Base-by-base conservation (phyloP, 257 asterid species). In the Nicotiana obtusifolia region DNA sequence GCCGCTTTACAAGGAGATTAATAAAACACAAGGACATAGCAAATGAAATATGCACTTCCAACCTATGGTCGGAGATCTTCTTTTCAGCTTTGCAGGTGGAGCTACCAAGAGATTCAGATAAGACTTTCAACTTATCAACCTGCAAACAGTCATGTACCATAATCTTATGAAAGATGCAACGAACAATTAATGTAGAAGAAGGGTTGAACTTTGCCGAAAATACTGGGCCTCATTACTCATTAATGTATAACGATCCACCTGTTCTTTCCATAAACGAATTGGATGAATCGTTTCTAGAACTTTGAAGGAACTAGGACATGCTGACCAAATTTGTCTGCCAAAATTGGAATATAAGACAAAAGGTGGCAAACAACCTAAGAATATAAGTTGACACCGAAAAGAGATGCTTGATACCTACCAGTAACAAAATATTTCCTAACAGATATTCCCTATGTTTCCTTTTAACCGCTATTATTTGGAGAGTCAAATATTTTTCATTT, bases 41-140 rank as follows among this genome's bases (percentile, higher is more conserved):
- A 73, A 22, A 15, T 47, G 61, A 47, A 47, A 47, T 47, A 47
- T 20, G 17, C 22, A 73, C 61, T 47, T 44, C 78, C 22, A 47
- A 95, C 99, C 96, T 90, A 89, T 82, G 87, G 81, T 95, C 99
- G 16, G 92, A 86, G 81, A 95, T 91, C 89, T 97, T 98, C 90
- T 92, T 95, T 90, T 92, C 97, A 83, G 98, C 85, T 88, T 93
- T 95, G 16, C 87, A 49, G 84, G 92, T 84, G 64, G 99, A 95
- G 92, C 93, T 94, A 76, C 91, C 90, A 71, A 95, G 93, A 84
- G 99, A 95, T 88, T 94, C 97, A 28, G 93, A 90, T 84, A 95
- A 89, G 81, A 95, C 94, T 88, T 94, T 94, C 90, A 95, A 84
- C 89, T 95, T 95, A 89, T 95, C 99, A 87, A 95, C 95, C 99